phyloP scores from a whole-genome alignment of 306 rosid species.

The Lablab purpureus region DNA sequence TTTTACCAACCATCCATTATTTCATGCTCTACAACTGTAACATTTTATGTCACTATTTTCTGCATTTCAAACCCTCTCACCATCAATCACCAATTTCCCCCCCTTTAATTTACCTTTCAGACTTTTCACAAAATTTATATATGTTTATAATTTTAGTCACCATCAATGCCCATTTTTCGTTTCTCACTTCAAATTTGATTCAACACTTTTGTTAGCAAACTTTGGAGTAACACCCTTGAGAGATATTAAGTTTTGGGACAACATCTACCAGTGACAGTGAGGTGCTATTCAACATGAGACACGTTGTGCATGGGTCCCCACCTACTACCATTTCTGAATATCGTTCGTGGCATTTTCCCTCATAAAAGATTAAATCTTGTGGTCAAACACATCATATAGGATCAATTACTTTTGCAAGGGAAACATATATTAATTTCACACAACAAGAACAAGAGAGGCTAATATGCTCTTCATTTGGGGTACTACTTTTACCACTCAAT shows the following conservation, averaged over 20 bases:
- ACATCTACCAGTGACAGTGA: constrained; percentile 25
- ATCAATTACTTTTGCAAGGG: constrained; percentile 18
- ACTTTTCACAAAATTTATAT: not conserved
- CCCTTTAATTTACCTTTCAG: not conserved
- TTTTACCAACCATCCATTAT: constrained; percentile 55
- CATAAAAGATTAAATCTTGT: not conserved
- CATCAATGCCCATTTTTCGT: constrained; percentile 38
- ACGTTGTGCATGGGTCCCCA: constrained; percentile 31
- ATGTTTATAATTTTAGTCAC: constrained; percentile 23
- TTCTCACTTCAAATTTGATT: constrained; percentile 27
- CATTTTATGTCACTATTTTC: constrained; percentile 42
- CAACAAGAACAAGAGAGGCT: not conserved
- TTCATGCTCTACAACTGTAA: constrained; percentile 50
- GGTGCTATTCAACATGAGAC: constrained; percentile 31
- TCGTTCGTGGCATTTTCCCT: constrained; percentile 30
- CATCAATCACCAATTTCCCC: constrained; percentile 24
- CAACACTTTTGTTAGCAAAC: constrained; percentile 28
- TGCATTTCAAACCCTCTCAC: constrained; percentile 45
- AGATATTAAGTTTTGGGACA: constrained; percentile 33
- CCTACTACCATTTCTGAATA: constrained; percentile 2
- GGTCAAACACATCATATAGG: constrained; percentile 34
- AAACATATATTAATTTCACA: not conserved
- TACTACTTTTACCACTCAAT: constrained; percentile 9
- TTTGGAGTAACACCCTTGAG: constrained; percentile 29
- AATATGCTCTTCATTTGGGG: not conserved